Evolutionary conservation across 2,329 filamentous ascomycete genomes (phyloP).

Genomic region (Hypoxylon sp.): DNA sequence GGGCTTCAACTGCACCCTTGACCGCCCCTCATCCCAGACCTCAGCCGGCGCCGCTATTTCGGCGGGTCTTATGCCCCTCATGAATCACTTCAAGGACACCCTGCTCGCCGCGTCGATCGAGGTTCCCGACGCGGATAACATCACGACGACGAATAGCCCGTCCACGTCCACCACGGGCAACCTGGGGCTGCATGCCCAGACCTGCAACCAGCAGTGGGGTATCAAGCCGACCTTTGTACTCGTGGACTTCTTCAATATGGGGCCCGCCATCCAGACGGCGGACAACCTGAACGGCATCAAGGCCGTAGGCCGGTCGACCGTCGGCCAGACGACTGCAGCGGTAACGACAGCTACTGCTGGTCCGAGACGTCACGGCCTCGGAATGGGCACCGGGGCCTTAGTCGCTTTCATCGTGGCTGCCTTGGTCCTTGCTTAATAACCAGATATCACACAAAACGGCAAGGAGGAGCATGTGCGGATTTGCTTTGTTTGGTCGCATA

Average conservation of each 20-base stretch:
- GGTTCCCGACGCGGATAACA: conserved; percentile 70
- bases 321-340: conserved; percentile 32
- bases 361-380: conserved; percentile 40
- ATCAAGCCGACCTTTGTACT: conserved; percentile 77
- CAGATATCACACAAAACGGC: not conserved
- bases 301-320: conserved; percentile 53
- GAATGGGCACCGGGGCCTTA: conserved; percentile 54
- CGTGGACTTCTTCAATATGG: conserved; percentile 84
- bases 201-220: conserved; percentile 71
- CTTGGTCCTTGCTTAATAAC: conserved; percentile 54
- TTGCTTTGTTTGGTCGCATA: conserved; percentile 43
- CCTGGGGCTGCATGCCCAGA: conserved; percentile 65
- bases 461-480: not conserved
- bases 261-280: conserved; percentile 75
- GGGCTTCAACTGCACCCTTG: conserved; percentile 79
- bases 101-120: conserved; percentile 66
- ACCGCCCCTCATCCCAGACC: conserved; percentile 69
- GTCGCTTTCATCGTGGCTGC: conserved; percentile 59
- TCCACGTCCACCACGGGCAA: conserved; percentile 65
- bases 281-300: conserved; percentile 74
- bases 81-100: conserved; percentile 85
- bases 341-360: conserved; percentile 35
- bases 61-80: conserved; percentile 73
- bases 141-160: conserved; percentile 74
- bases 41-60: conserved; percentile 65